Evolutionary conservation across 202 grass and related monocot species (phyloP).

Genomic region (Eragrostis tef): DNA sequence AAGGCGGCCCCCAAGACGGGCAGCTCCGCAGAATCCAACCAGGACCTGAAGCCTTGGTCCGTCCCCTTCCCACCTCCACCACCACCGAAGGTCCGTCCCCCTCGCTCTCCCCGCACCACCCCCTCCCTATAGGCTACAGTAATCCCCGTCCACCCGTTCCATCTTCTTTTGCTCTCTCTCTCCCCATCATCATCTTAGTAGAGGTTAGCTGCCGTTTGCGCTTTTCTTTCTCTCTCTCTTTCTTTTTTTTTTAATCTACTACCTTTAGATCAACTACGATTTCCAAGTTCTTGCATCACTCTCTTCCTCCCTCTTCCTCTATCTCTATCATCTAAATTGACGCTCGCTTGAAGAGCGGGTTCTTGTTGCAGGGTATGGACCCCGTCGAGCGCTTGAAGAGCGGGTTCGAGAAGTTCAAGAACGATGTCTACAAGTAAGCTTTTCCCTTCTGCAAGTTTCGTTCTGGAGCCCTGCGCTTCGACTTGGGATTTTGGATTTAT

Average conservation of each 20-base stretch:
- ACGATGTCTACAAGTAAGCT: conserved; percentile 70
- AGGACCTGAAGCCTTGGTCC: conserved; percentile 21
- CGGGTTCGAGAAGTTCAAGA: conserved; percentile 80
- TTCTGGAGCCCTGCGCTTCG: background rate
- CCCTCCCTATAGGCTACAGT: background rate
- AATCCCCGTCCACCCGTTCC: background rate
- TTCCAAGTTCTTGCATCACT: background rate
- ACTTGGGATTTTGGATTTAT: background rate
- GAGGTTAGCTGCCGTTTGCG: background rate
- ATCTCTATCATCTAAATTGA: background rate
- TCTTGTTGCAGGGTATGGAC: conserved; percentile 50
- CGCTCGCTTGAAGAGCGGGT: background rate
- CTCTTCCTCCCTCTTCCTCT: background rate
- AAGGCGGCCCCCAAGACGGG: background rate
- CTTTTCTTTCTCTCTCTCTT: background rate
- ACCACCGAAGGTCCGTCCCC: conserved; percentile 49
- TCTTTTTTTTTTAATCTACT: background rate
- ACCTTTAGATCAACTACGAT: conserved; percentile 1
- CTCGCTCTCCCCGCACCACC: background rate
- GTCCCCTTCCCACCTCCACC: conserved; percentile 14
- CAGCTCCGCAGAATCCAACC: background rate
- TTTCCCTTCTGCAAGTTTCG: too few species aligned
- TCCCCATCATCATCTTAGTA: background rate
- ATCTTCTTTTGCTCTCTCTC: too few species aligned
- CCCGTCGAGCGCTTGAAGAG: conserved; percentile 63